A percentile compares a stretch with the other conserved stretches of the same genome.
Evolutionary conservation across 2,329 filamentous ascomycete genomes (phyloP).

Genomic region (Cladosporium sp.): DNA sequence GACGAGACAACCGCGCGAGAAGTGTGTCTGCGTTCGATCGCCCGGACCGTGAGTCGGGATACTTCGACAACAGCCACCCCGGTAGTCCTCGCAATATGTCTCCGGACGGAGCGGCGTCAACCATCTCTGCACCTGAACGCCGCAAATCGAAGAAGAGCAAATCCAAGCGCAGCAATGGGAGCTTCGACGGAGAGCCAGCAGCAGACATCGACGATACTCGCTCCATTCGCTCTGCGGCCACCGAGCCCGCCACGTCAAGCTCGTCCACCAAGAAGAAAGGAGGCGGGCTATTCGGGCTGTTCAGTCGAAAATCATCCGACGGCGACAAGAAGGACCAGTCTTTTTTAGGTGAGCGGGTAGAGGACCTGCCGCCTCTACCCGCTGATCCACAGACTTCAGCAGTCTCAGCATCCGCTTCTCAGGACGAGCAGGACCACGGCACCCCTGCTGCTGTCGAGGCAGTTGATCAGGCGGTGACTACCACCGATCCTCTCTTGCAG

Average conservation of each 20-base stretch:
- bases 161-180: conserved; percentile 28
- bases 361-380: conserved; percentile 51
- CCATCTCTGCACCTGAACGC: conserved; percentile 29
- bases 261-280: conserved; percentile 42
- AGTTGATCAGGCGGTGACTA: conserved; percentile 17
- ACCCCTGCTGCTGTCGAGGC: conserved; percentile 28
- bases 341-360: conserved; percentile 64
- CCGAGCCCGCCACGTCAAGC: conserved; percentile 32
- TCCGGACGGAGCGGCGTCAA: conserved; percentile 3
- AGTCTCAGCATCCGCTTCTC: conserved; percentile 21
- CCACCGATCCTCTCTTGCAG: neutral
- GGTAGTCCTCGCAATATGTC: conserved; percentile 18
- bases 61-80: conserved; percentile 6
- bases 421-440: conserved; percentile 30
- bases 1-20: neutral
- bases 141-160: conserved; percentile 29
- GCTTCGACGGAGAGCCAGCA: conserved; percentile 31
- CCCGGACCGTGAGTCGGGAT: conserved; percentile 2
- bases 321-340: conserved; percentile 38
- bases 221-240: conserved; percentile 34
- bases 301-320: conserved; percentile 40
- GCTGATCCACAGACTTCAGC: conserved; percentile 27
- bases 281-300: conserved; percentile 43
- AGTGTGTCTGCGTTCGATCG: neutral
- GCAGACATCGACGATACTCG: conserved; percentile 33